Evolutionary conservation across 768 basidiomycete species (phyloP), one percentile per base, ranked within the genome.

Genomic region (Naganishia onofrii): DNA sequence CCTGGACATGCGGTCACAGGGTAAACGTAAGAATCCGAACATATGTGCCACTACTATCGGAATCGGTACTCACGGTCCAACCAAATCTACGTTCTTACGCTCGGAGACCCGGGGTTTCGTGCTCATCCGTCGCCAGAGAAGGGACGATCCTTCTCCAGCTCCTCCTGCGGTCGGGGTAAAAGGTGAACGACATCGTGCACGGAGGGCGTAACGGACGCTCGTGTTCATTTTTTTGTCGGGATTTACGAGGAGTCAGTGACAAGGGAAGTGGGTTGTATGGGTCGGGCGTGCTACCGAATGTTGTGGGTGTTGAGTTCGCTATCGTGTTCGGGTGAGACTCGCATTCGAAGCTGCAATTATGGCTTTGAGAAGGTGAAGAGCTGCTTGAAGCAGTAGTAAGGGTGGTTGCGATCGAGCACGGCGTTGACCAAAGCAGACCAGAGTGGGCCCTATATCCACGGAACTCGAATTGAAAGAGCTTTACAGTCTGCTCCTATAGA

Each of bases 11-110:
- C 36, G 21, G n/a, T n/a, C n/a, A n/a, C 48, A 51, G n/a, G 48
- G 12, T 51, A 29, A 8, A n/a, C 38, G 42, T 63, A n/a, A 42
- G 54, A 31, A 7, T 4, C 12, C 4, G 54, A 15, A 21, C 5
- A 34, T 6, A 1, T 9, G 54, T 55, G 23, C 32, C 12, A 51
- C 23, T n/a, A 7, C 13, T 7, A n/a, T 3, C 7, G 54, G 13
- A 34, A 31, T 2, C 19, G 54, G 54, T 6, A 46, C 60, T 63
- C 26, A 63, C 60, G 60, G 60, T 13, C 60, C 60, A 2, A 63
- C 60, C 17, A 63, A 26, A 44, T 63, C 60, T 5, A 63, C 60
- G 15, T 63, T 63, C 10, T 3, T n/a, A 4, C 2, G n/a, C 26
- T 42, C 60, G 13, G n/a, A 19, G 23, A 26, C 48, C 3, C 15